A percentile compares a stretch with the other conserved stretches of the same genome.
Conservation (phyloP, 2,329 filamentous ascomycete genomes). For the Chalaropsis thielavioides region DNA sequence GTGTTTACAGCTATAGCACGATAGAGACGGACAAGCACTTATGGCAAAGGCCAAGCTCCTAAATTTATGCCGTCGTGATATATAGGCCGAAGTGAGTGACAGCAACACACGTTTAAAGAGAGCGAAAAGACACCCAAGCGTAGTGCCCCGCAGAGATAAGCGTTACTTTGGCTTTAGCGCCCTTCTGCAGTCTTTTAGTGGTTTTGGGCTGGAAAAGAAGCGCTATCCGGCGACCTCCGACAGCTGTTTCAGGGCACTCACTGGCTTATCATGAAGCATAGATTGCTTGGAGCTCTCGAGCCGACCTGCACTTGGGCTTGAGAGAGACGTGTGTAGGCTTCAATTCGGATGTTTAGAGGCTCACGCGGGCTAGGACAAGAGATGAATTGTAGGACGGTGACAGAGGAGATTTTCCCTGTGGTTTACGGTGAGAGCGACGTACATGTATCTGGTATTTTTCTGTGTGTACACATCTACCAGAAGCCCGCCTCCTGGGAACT, state of each 20-base stretch:
- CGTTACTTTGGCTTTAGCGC: neutral
- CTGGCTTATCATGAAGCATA: neutral
- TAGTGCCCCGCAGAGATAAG: neutral
- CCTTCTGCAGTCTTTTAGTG: neutral
- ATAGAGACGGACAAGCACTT: neutral
- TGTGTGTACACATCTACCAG: neutral
- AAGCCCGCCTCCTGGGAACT: neutral
- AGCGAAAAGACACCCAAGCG: neutral
- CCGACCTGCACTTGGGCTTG: too few relatives aligned
- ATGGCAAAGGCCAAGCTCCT: neutral
- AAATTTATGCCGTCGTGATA: neutral
- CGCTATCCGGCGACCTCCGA: conserved; percentile 19
- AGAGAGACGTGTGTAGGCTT: too few relatives aligned
- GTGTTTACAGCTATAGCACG: neutral
- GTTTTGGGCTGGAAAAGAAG: neutral
- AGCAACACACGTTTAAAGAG: neutral
- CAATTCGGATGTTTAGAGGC: neutral
- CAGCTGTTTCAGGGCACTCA: neutral
- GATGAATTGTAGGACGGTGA: too few relatives aligned
- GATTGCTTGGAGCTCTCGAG: neutral
- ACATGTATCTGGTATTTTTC: neutral
- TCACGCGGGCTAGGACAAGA: too few relatives aligned
- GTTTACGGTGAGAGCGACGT: too few relatives aligned
- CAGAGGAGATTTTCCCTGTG: too few relatives aligned
- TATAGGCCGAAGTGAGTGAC: neutral